These are phyloP conservation scores for Mucor saturninus DNA, from an alignment of 371 early-diverging fungal genomes.

Conservation along the genomic window DNA sequence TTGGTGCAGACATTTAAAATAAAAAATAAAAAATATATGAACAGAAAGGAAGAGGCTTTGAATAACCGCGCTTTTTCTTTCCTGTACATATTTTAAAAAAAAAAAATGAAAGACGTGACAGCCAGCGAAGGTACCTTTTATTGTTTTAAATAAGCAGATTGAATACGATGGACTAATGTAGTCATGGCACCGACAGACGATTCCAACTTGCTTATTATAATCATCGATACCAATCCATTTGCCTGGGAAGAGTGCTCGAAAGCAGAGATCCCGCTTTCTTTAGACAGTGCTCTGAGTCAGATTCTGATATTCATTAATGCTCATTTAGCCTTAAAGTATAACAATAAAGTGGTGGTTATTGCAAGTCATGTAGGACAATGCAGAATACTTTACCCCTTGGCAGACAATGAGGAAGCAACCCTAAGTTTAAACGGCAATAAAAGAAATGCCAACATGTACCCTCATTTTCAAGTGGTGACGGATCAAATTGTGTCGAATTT, in stretches of 20 bases:
- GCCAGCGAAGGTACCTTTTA: not conserved
- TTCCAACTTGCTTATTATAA: conserved; percentile 75
- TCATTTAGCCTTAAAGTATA: conserved; percentile 83
- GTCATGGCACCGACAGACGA: conserved; percentile 52
- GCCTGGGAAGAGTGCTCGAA: conserved; percentile 68
- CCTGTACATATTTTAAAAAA: not conserved
- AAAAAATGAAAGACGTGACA: conserved; percentile 2
- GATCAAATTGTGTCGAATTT: conserved; percentile 61
- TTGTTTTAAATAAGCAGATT: not conserved
- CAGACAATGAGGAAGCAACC: conserved; percentile 38
- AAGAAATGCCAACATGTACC: conserved; percentile 66
- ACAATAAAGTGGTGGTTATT: conserved; percentile 82
- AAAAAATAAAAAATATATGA: not conserved
- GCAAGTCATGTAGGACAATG: conserved; percentile 69
- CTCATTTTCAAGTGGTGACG: conserved; percentile 62
- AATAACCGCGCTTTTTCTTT: not conserved
- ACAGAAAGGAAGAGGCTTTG: not conserved
- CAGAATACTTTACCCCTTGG: conserved; percentile 62
- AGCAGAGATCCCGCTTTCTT: conserved; percentile 55
- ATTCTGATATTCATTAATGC: conserved; percentile 86
- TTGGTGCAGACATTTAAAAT: conserved; percentile 2
- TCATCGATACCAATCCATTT: conserved; percentile 80
- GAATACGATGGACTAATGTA: not conserved
- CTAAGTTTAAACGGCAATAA: conserved; percentile 27
- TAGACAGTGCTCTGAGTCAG: conserved; percentile 77